Evolutionary conservation across 1,139 yeast species (phyloP), one percentile per base, ranked within the genome.

Genomic region (Geotrichum bryndzae): DNA sequence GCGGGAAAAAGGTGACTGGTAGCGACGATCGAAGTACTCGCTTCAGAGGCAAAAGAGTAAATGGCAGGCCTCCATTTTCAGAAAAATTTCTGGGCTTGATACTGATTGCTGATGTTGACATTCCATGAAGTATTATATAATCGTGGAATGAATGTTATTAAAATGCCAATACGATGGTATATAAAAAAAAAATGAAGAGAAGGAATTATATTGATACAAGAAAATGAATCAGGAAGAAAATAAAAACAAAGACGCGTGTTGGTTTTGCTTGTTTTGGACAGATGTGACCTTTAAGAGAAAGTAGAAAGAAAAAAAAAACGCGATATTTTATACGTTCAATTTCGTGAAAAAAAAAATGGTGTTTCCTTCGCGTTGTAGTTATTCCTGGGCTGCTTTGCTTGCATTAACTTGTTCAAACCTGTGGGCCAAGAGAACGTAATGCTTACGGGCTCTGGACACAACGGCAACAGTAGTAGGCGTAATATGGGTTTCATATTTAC

Each of bases 1-100:
- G 46, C n/a, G 62, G 59, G 2, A 56, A 38, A 33, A 52, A 56
- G 27, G 51, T 23, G 22, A 54, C 33, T n/a, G 62, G 58, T 18
- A 60, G 51, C 25, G 56, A 10, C 18, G 62, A 60, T 31, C 46
- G 48, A 10, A 41, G 54, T 7, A 60, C 58, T 15, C 58, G 54
- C 53, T 60, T 60, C 18, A 60, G 50, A 10, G 62, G 62, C 13
- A 60, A 10, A 35, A 60, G 53, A 2, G 53, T 48, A 22, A 31
- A 56, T 27, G 58, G 38, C 8, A 50, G 54, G 2, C 55, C 55
- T 1, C 55, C 56, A 52, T 50, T 46, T 8, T 11, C 41, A 22
- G 41, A 38, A 53, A n/a, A 13, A 6, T 6, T 41, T 18, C 22
- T 41, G n/a, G 46, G 46, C 46, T 41, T 41, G 46, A 41, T 41